phyloP scores from a whole-genome alignment of 1,284 basidiomycete genomes.

The Irpex lacteus region DNA sequence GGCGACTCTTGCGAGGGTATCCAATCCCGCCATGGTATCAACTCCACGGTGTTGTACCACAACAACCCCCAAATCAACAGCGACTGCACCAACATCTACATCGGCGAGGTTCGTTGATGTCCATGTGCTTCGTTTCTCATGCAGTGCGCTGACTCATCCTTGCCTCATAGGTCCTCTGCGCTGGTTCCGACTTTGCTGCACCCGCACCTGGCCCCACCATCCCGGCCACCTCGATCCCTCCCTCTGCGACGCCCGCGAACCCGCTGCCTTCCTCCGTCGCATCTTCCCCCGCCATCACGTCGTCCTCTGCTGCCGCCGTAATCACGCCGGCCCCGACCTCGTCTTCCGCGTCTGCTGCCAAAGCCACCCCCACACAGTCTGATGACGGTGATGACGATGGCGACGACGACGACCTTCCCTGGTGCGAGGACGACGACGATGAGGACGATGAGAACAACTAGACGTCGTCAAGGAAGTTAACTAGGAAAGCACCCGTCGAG shows the following conservation, averaged over 20 bases:
- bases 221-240: slow-evolving; percentile 30
- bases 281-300: slow-evolving; percentile 19
- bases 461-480: neutral
- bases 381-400: slow-evolving; percentile 36
- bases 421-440: slow-evolving; percentile 45
- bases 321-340: slow-evolving; percentile 18
- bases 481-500: neutral
- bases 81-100: slow-evolving; percentile 60
- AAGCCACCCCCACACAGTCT: slow-evolving; percentile 19
- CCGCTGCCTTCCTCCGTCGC: slow-evolving; percentile 20
- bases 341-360: slow-evolving; percentile 8
- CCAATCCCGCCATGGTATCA: slow-evolving; percentile 34
- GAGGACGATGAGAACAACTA: slow-evolving; percentile 32
- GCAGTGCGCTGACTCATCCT: neutral
- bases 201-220: slow-evolving; percentile 41
- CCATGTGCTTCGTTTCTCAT: neutral
- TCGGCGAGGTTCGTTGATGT: slow-evolving; percentile 53
- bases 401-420: slow-evolving; percentile 52
- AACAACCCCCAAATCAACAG: slow-evolving; percentile 71
- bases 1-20: slow-evolving; percentile 53
- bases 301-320: slow-evolving; percentile 17
- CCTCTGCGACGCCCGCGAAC: slow-evolving; percentile 32
- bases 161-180: slow-evolving; percentile 48
- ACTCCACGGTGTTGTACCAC: slow-evolving; percentile 45
- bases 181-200: slow-evolving; percentile 22